Evolutionary conservation across 2,329 filamentous ascomycete species (phyloP), one percentile per base, ranked within the genome.

Genomic region (Aureobasidium uvarum): DNA sequence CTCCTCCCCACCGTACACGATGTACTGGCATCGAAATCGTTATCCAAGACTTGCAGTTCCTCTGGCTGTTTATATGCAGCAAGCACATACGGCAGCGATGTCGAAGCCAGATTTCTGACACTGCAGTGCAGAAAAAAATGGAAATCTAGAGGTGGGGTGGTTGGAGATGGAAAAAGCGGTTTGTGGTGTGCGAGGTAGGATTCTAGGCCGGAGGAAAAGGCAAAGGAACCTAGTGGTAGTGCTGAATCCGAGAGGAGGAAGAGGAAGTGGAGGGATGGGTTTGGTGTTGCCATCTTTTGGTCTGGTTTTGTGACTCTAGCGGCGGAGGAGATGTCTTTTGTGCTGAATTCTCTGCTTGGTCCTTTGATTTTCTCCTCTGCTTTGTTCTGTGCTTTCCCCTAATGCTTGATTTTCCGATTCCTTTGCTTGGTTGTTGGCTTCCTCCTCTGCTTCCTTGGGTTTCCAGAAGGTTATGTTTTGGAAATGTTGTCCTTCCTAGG

Each of bases 161-260:
- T 64, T 2, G 64, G 70, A 14, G 71, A 67, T 77, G 79, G 70
- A 25, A 48, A 60, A 2, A 39, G 41, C 59, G 70, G 66, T 62
- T 72, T 73, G 56, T 71, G 69, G 79, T 95, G 91, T 3, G 89
- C 88, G 20, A 93, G 85, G 75, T 89, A 94, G 46, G 90, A 94
- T 78, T 95, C 91, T 18, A 95, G 84, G 3, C 90, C 90, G 70
- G 86, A 89, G 80, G 87, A 91, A 80, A 94, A 95, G 72, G 91
- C 91, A 78, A 95, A 95, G n/a, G 90, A 91, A 66, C 91, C 91
- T 0, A 95, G 82, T 0, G 91, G 91, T 2, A 95, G 85, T 16
- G 90, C 89, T 1, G 91, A 93, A 80, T 95, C 91, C 55, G 91
- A 86, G 56, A 94, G 86, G 3, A 95, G 82, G 38, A 94, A 85